Base-by-base conservation (phyloP, 2,329 filamentous ascomycete genomes). In the Calcarisporium arbuscula region DNA sequence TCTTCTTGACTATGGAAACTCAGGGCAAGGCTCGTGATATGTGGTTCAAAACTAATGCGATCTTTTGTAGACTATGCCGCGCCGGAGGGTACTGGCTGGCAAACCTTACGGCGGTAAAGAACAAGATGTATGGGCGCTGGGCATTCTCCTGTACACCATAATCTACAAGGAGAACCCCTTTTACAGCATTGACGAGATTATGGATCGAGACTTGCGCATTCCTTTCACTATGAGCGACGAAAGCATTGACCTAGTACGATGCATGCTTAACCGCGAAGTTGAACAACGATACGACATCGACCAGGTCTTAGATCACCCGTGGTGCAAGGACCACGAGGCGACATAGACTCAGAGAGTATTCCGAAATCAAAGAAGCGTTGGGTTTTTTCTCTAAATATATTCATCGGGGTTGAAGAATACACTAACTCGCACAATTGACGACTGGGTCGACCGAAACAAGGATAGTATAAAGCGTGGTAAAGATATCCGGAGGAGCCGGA, bases 161-260 rank as follows among this genome's bases (percentile, higher is more conserved):
- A 84, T 96, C 53, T 98, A 98, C 73, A 98, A 96, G 65, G 92
- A 98, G 64, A 98, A 98, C 54, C 90, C 92, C 1, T 98, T 95
- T 61, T 96, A 96, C 72, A 94, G 85, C 61, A 92, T 96, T 52
- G 92, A 98, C 59, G 92, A 98, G 68, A 98, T 98, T 53, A 94
- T 96, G 77, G 92, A 98, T 57, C 89, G 90, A 52, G 90, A 95
- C 49, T 68, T 98, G 39, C 78, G 92, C 30, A 82, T 98, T 19
- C 92, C 92, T 0, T 95, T 85, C 57, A 75, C 83, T 21, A 79
- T 90, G 65, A 88, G 86, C 58, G 88, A 95, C 45, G 83, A 89
- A 46, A 95, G 88, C 58, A 94, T 98, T 46, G 83, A 95, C 50
- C 70, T 98, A 34, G 84, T 98, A 43, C 78, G 87, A 27, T 72